phyloP scores from a whole-genome alignment of 2,329 filamentous ascomycete species.

The Cadophora sp. region DNA sequence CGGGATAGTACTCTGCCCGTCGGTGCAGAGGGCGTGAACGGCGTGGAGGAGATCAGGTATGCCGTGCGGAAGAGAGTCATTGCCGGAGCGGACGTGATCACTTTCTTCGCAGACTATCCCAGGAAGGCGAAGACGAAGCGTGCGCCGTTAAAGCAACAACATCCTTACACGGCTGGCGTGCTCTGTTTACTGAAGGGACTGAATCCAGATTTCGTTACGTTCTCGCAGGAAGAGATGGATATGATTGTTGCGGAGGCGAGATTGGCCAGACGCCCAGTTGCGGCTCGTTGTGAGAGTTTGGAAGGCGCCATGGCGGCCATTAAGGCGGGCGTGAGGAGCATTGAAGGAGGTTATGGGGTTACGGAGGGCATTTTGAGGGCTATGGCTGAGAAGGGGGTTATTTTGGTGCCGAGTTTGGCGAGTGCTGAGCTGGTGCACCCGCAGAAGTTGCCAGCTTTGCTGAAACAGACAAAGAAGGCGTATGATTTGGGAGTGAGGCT shows the following conservation, averaged over 20 bases:
- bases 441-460: slow-evolving; percentile 42
- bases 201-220: slow-evolving; percentile 53
- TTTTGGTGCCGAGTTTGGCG: slow-evolving; percentile 61
- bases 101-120: slow-evolving; percentile 57
- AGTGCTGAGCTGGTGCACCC: slow-evolving; percentile 49
- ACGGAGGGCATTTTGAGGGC: slow-evolving; percentile 50
- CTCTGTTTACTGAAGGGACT: slow-evolving; percentile 43
- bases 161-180: slow-evolving; percentile 13
- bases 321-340: slow-evolving; percentile 52
- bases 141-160: slow-evolving; percentile 44
- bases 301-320: slow-evolving; percentile 54
- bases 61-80: slow-evolving; percentile 55
- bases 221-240: slow-evolving; percentile 56
- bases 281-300: slow-evolving; percentile 51
- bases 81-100: slow-evolving; percentile 57
- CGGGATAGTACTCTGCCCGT: slow-evolving; percentile 42
- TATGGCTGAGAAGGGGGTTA: slow-evolving; percentile 52
- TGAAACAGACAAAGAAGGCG: slow-evolving; percentile 52
- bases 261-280: slow-evolving; percentile 50
- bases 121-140: slow-evolving; percentile 50
- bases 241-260: slow-evolving; percentile 56
- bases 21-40: slow-evolving; percentile 55
- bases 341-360: slow-evolving; percentile 54
- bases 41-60: slow-evolving; percentile 51
- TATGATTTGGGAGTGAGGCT: slow-evolving; percentile 55